A percentile compares a stretch with the other conserved stretches of the same genome.
phyloP scores from a whole-genome alignment of 2,329 filamentous ascomycete genomes.

The Delphinella strobiligena region DNA sequence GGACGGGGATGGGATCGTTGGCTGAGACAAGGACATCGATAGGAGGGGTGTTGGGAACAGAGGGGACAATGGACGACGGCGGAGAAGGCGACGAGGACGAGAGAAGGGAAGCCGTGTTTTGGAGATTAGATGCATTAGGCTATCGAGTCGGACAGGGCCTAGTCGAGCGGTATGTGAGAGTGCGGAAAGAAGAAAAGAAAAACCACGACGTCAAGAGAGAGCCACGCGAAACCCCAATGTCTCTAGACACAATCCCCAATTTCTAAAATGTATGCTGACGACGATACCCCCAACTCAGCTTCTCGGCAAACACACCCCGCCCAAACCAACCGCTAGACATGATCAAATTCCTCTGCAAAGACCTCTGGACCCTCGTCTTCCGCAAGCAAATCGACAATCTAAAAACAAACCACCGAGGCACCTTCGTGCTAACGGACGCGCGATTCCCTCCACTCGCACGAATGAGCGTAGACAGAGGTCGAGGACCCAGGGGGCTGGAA shows the following conservation, averaged over 20 bases:
- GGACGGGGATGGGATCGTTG: too few relatives aligned
- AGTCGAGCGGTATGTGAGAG: constrained; percentile 70
- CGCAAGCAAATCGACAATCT: constrained; percentile 97
- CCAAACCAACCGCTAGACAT: constrained; percentile 77
- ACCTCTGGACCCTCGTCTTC: constrained; percentile 89
- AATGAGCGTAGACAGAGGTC: constrained; percentile 63
- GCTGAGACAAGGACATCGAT: too few relatives aligned
- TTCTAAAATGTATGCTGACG: too few relatives aligned
- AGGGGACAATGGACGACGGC: constrained; percentile 4
- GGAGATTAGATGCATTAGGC: constrained; percentile 68
- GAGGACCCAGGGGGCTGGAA: constrained; percentile 19
- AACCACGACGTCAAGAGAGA: neutral
- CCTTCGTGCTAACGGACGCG: constrained; percentile 92
- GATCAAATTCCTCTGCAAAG: constrained; percentile 98
- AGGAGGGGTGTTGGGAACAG: too few relatives aligned
- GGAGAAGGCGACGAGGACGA: constrained; percentile 58
- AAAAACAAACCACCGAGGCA: constrained; percentile 93
- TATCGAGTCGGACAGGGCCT: constrained; percentile 89
- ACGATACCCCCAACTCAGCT: too few relatives aligned
- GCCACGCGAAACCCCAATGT: too few relatives aligned
- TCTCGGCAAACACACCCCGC: constrained; percentile 71
- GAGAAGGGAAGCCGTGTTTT: constrained; percentile 73
- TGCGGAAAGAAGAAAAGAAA: neutral
- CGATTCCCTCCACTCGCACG: constrained; percentile 76
- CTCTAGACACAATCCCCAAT: too few relatives aligned